phyloP scores from a whole-genome alignment of 257 asterid species.

The Mentha longifolia region DNA sequence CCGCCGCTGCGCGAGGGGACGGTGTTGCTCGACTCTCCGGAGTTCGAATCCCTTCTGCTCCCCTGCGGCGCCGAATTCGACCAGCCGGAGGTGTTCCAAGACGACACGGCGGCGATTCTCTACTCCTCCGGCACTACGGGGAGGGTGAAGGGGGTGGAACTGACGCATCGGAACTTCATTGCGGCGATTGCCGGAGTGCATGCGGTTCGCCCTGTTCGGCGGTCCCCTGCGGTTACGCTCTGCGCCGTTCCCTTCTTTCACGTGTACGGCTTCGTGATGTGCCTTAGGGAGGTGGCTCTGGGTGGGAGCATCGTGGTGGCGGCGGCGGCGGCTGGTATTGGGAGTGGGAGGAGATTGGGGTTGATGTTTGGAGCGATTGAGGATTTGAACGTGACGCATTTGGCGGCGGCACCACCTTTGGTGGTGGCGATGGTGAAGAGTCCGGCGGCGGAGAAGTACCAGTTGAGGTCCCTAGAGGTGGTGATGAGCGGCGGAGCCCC shows the following conservation, averaged over 20 bases:
- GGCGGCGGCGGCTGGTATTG: conserved; percentile 40
- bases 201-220: conserved; percentile 34
- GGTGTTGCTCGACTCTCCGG: conserved; percentile 51
- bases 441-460: conserved; percentile 46
- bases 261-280: conserved; percentile 69
- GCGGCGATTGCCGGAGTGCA: conserved; percentile 47
- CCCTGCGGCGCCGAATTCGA: not conserved
- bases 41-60: conserved; percentile 44
- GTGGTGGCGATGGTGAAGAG: conserved; percentile 68
- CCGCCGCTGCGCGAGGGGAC: conserved; percentile 40
- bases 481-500: conserved; percentile 82
- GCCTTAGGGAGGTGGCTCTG: conserved; percentile 54
- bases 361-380: conserved; percentile 53
- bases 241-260: conserved; percentile 73
- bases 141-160: conserved; percentile 67
- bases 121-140: conserved; percentile 93
- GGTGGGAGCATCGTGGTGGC: conserved; percentile 59
- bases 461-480: conserved; percentile 52
- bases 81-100: conserved; percentile 34
- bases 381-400: conserved; percentile 60
- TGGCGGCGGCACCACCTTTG: conserved; percentile 75
- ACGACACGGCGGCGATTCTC: conserved; percentile 67
- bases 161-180: conserved; percentile 66
- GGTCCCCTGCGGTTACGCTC: conserved; percentile 46
- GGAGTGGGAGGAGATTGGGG: conserved; percentile 53